phyloP scores from a whole-genome alignment of 371 early-diverging fungal species.

The Rozella allomycis region DNA sequence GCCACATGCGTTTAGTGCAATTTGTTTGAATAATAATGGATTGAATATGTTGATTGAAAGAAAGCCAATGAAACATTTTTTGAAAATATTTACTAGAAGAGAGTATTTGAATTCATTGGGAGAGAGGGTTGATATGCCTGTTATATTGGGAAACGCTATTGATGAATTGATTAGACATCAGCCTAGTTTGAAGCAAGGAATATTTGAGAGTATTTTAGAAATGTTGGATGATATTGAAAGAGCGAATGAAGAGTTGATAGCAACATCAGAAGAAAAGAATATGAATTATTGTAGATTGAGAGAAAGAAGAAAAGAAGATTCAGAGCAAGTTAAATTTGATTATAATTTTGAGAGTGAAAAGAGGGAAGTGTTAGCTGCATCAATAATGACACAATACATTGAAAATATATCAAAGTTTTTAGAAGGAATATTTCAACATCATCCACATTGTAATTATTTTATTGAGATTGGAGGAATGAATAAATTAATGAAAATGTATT shows the following conservation, averaged over 20 bases:
- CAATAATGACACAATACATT: background rate
- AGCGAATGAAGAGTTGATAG: background rate
- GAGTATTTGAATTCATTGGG: conserved; percentile 50
- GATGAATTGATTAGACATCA: conserved; percentile 93
- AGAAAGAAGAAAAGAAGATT: too few relatives aligned
- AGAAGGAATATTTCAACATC: conserved; percentile 64
- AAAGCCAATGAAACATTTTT: conserved; percentile 44
- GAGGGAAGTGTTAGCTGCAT: conserved; percentile 8
- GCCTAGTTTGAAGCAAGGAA: conserved; percentile 43
- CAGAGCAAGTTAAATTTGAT: background rate
- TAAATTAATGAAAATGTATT: conserved; percentile 35
- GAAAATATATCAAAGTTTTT: conserved; percentile 26
- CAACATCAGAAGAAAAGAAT: conserved; percentile 1
- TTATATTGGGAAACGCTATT: conserved; percentile 54
- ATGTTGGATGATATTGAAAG: conserved; percentile 36
- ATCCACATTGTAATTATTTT: conserved; percentile 45
- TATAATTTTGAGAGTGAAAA: conserved; percentile 1
- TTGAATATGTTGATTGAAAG: conserved; percentile 51
- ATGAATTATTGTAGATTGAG: conserved; percentile 9
- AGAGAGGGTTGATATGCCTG: conserved; percentile 60
- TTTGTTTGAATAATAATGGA: conserved; percentile 70
- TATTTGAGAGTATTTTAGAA: conserved; percentile 41
- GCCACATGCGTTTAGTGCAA: conserved; percentile 82
- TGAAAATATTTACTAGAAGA: conserved; percentile 46
- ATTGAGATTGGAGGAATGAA: conserved; percentile 41